Base-by-base conservation (phyloP, 371 early-diverging fungal genomes). In the Thermomucor indicae-seudaticae region DNA sequence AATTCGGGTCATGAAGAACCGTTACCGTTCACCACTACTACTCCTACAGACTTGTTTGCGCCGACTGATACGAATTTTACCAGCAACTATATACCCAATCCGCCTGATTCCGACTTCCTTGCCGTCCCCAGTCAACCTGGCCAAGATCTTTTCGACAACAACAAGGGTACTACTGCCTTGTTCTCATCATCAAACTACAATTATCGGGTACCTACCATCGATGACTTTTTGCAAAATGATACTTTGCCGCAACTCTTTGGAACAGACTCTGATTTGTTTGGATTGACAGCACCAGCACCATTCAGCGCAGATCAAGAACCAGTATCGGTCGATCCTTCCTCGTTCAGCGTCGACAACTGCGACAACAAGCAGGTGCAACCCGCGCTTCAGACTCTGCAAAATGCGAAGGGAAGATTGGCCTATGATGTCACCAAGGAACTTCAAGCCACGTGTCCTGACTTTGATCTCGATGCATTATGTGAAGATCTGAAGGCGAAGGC, bases 221-320 rank as follows among this genome's bases (percentile, higher is more conserved):
- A 68, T 22, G 57, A 60, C 19, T 57, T 57, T 17, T 34, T 51
- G 29, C 55, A 62, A 6, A 52, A 58, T 24, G 59, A 52, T 39
- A 3, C 37, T n/a, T 17, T 50, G 19, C 17, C 65, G 4, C 22
- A 42, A 20, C 38, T 68, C 25, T 68, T 68, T 52, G 69, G 60
- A 25, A 43, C 41, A 2, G 57, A 43, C 16, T 43, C 11, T n/a
- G 59, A 58, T 39, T 49, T 68, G 11, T 62, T 65, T 52, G 57
- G 59, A 51, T 35, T 64, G 34, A 71, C 56, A 35, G 63, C 57
- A 3, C 55, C 74, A 19, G 37, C 48, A 8, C 30, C 47, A 4
- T 56, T 49, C 56, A 43, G 12, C 20, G 7, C 35, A 11, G 49
- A 49, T 30, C 23, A 25, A 22, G 42, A 50, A 30, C 51, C 51